Conservation (phyloP, 768 basidiomycete species). For the Boletus edulis region DNA sequence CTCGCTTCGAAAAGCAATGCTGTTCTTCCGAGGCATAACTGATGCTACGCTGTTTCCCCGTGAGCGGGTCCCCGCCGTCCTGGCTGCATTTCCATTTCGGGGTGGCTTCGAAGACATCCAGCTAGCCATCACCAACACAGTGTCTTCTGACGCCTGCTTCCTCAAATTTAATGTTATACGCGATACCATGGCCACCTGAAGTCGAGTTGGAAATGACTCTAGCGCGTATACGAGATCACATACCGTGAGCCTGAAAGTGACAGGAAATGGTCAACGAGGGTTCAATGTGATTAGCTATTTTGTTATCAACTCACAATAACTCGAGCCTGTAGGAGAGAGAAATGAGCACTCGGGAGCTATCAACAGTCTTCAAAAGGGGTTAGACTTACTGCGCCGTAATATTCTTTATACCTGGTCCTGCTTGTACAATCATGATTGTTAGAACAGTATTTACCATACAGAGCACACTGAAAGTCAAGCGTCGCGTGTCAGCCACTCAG, state of each 20-base stretch:
- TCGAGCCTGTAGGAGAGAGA: conserved; percentile 22
- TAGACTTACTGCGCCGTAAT: conserved; percentile 32
- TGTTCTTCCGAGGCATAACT: background rate
- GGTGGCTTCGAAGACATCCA: background rate
- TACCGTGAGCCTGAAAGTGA: conserved; percentile 16
- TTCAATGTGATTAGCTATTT: conserved; percentile 6
- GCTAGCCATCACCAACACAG: background rate
- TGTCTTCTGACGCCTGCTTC: conserved; percentile 27
- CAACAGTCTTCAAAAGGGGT: background rate
- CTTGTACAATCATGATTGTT: conserved; percentile 37
- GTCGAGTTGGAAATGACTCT: background rate
- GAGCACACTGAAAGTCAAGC: conserved; percentile 30
- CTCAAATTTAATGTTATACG: conserved; percentile 62
- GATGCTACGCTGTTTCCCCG: background rate
- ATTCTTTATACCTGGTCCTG: conserved; percentile 32
- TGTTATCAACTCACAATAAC: conserved; percentile 39
- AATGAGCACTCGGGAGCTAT: background rate
- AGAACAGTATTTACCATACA: conserved; percentile 38
- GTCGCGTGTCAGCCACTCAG: background rate
- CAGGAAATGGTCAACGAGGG: conserved; percentile 33
- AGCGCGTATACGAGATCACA: background rate
- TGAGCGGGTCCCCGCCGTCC: background rate
- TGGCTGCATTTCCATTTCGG: background rate
- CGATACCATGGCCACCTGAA: conserved; percentile 63
- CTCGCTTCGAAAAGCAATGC: background rate